These are phyloP conservation scores for Trichocomaceae sp. DNA, from an alignment of 2,329 filamentous ascomycete species.

Conservation along the genomic window DNA sequence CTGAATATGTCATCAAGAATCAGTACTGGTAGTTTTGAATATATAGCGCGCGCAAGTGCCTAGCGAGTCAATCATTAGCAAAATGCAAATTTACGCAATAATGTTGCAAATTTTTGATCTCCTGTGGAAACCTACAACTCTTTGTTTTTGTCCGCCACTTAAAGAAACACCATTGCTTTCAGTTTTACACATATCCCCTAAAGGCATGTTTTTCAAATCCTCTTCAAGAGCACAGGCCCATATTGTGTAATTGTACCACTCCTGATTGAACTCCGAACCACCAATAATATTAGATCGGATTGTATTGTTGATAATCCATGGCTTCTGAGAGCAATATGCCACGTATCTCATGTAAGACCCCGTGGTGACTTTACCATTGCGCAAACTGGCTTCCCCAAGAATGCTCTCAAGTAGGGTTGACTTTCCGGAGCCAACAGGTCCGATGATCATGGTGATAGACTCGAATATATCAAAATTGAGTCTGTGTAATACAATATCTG, in stretches of 20 bases:
- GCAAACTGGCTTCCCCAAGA: slow-evolving; percentile 37
- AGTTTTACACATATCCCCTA: slow-evolving; percentile 40
- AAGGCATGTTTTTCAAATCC: slow-evolving; percentile 36
- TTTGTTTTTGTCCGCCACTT: slow-evolving; percentile 48
- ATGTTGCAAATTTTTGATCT: slow-evolving; percentile 3
- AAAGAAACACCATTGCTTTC: slow-evolving; percentile 47
- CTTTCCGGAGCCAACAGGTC: slow-evolving; percentile 48
- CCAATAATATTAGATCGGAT: slow-evolving; percentile 26
- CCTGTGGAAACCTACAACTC: slow-evolving; percentile 8
- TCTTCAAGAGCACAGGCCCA: slow-evolving; percentile 26
- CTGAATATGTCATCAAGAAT: slow-evolving; percentile 10
- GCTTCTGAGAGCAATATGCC: slow-evolving; percentile 35
- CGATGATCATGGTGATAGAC: slow-evolving; percentile 43
- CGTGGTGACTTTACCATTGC: slow-evolving; percentile 24
- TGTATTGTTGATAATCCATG: slow-evolving; percentile 25
- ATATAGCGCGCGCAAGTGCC: slow-evolving; percentile 42
- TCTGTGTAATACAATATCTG: background rate
- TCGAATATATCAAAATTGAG: background rate
- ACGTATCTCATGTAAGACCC: slow-evolving; percentile 16
- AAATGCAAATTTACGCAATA: background rate
- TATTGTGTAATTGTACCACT: slow-evolving; percentile 23
- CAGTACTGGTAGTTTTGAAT: slow-evolving; percentile 27
- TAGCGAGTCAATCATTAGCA: background rate
- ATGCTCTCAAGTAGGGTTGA: slow-evolving; percentile 44
- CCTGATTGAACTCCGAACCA: slow-evolving; percentile 17